Percentiles rank a stretch among this genome's conserved stretches.
phyloP scores from a whole-genome alignment of 108 stramenopile species.

The Stephanodiscus triporus region DNA sequence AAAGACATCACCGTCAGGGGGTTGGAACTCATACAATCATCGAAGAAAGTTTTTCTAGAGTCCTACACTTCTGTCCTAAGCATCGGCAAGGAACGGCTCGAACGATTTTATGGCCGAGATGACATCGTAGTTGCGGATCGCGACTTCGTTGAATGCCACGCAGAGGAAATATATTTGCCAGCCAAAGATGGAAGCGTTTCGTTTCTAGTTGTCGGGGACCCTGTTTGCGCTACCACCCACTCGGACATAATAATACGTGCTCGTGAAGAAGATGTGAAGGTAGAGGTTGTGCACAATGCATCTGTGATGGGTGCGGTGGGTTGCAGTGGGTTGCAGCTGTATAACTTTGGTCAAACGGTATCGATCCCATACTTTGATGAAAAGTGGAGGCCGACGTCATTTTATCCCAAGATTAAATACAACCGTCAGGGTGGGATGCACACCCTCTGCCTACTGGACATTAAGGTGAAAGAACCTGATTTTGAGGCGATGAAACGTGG shows the following conservation, averaged over 20 bases:
- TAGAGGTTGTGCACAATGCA: constrained; percentile 98
- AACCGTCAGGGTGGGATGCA: constrained; percentile 98
- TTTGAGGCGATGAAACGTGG: constrained; percentile 95
- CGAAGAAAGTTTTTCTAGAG: constrained; percentile 91
- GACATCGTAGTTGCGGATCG: constrained; percentile 92
- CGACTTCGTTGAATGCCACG: constrained; percentile 91
- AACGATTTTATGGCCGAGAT: constrained; percentile 90
- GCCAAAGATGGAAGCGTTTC: constrained; percentile 83
- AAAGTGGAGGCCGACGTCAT: constrained; percentile 95
- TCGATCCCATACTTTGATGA: constrained; percentile 97
- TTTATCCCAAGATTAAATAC: constrained; percentile 95
- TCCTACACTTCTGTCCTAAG: constrained; percentile 96
- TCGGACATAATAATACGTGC: constrained; percentile 95
- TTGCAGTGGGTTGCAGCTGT: constrained; percentile 95
- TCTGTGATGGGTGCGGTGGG: constrained; percentile 98
- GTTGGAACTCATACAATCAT: constrained; percentile 89
- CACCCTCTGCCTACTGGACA: constrained; percentile 96
- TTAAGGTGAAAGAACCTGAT: constrained; percentile 99
- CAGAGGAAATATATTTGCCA: constrained; percentile 91
- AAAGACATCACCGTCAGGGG: constrained; percentile 98
- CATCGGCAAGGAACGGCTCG: constrained; percentile 81
- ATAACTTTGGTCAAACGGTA: constrained; percentile 98
- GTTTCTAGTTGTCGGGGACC: constrained; percentile 98
- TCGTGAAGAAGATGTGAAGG: constrained; percentile 68
- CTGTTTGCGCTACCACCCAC: constrained; percentile 98